Base-by-base conservation (phyloP, 768 basidiomycete species). In the Kwoniella pini region DNA sequence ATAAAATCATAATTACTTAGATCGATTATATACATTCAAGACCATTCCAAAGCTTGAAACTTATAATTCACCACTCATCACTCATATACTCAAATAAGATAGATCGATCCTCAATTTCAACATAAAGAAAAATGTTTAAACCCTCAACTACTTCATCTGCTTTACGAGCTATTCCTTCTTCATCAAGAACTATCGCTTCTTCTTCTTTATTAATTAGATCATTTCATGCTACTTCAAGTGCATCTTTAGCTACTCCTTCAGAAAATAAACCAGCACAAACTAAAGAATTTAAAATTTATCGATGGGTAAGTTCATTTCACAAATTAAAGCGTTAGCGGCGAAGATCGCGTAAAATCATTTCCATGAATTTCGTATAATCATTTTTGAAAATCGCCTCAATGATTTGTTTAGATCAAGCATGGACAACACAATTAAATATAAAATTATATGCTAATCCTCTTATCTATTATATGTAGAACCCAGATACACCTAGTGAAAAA, bases 251-350 rank as follows among this genome's bases (percentile, higher is more conserved):
- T 46, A 69, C 52, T 19, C 63, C 60, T 7, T 45, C 60, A 2
- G 65, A 62, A 43, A 64, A 57, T 38, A 71, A 72, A 12, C 62
- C 64, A 7, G 63, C 67, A 6, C 43, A 67, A 68, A 82, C 87
- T 72, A 98, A 98, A 82, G 88, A 93, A 80, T 97, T 99, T 84
- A 90, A 94, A 84, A 93, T 99, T 67, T 99, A 99, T 82, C 90
- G 96, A 78, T 99, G 96, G 92, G 91, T 91, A 59, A 63, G 85
- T 22, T 26, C 13, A 15, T n/a, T n/a, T n/a, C n/a, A n/a, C n/a
- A n/a, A n/a, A 11, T 11, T 26, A 27, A 10, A 48, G 26, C 42
- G 28, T 24, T 22, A 31, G 43, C 19, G 54, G 54, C 54, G 54
- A 55, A n/a, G 38, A 13, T 46, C 5, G 53, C 33, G 33, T 36